Base-by-base conservation (phyloP, 805 yeast genomes). In the Candida tammaniensis region DNA sequence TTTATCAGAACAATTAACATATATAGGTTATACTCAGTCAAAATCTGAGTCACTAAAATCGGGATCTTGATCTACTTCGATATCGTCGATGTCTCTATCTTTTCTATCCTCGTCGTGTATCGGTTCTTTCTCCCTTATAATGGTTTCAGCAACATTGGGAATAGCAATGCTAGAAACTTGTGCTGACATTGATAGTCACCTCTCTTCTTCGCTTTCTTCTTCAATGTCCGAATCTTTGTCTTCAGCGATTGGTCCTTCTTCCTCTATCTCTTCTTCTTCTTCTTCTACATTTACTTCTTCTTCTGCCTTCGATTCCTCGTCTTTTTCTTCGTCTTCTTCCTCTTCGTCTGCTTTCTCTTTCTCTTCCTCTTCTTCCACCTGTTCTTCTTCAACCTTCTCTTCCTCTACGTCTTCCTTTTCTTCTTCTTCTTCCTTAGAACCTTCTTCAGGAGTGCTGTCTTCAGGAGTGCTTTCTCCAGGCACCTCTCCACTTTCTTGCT, bases 301-400 rank as follows among this genome's bases (percentile, higher is more conserved):
- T 32, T 13, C 36, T 26, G 17, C 21, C 9, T 15, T 29, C 15
- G 25, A 19, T 15, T 25, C 36, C 20, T 11, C 7, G 16, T 7
- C 21, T 18, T 27, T 15, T 27, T 17, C 24, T 22, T 22, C n/a
- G 24, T 8, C 11, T 22, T 21, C 32, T 21, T 29, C 29, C 18
- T 24, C 29, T 13, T 16, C 33, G 64, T 71, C 16, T 71, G 65
- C 44, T 76, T 38, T 5, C 12, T 76, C 87, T 54, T 82, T 88
- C 2, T 78, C 86, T 36, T 60, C 70, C 34, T 24, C 25, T 20
- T 22, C 28, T 18, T 10, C 27, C 11, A 11, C 5, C 12, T 16
- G 20, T 26, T 15, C 47, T 16, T 18, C 22, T 40, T 54, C 44
- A 17, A 33, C 45, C 14, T 42, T 43, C 35, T 30, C 40, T 7